A percentile compares a stretch with the other conserved stretches of the same genome.
These are phyloP conservation scores for Talaromyces borbonicus DNA, from an alignment of 495 filamentous ascomycete genomes.

Conservation along the genomic window DNA sequence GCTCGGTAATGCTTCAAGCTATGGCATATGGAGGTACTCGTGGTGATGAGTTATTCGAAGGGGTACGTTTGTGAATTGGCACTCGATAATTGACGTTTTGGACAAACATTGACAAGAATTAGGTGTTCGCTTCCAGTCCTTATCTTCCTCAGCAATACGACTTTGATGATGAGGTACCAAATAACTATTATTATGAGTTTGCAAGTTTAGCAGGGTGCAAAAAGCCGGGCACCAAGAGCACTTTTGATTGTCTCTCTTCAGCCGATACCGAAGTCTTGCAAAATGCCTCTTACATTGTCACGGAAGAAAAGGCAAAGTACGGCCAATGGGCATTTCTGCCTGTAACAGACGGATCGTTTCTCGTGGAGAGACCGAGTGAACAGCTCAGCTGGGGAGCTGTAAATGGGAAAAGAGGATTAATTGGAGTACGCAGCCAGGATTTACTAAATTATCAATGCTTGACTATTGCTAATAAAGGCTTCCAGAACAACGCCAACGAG, in stretches of 20 bases:
- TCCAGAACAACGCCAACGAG: constrained; percentile 43
- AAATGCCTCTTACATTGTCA: constrained; percentile 43
- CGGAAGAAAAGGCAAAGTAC: constrained; percentile 28
- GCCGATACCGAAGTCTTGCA: constrained; percentile 42
- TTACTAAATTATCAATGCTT: background rate
- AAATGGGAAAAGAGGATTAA: constrained; percentile 42
- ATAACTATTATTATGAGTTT: constrained; percentile 46
- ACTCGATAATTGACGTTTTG: no score
- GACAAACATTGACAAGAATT: background rate
- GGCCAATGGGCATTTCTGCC: constrained; percentile 53
- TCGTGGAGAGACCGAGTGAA: constrained; percentile 40
- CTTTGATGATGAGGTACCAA: constrained; percentile 42
- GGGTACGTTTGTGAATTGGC: constrained; percentile 8
- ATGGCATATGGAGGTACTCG: constrained; percentile 40
- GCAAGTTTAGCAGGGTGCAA: constrained; percentile 41
- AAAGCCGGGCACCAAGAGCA: constrained; percentile 16
- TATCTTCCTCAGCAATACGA: constrained; percentile 40
- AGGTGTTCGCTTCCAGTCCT: constrained; percentile 43
- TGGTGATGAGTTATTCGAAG: constrained; percentile 17
- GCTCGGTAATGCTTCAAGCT: constrained; percentile 38
- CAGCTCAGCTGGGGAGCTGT: constrained; percentile 41
- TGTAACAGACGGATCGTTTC: constrained; percentile 50
- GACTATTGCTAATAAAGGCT: background rate
- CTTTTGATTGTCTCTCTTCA: constrained; percentile 46
- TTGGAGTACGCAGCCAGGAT: constrained; percentile 25